Conservation (phyloP, 2,329 filamentous ascomycete genomes). For the Claviceps sp. region DNA sequence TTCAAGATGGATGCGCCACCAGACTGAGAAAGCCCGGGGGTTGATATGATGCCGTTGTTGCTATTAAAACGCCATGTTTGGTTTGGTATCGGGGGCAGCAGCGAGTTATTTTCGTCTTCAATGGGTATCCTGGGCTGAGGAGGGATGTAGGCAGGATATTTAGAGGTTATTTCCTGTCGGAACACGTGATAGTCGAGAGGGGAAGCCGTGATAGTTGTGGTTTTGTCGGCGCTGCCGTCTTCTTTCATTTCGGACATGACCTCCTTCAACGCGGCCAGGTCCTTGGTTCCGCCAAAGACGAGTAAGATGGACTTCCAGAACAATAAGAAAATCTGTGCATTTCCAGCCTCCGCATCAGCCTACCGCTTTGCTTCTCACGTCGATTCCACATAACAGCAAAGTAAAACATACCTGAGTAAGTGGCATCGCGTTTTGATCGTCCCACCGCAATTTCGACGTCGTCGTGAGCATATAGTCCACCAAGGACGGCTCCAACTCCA, state of each 20-base stretch:
- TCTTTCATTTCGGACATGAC: conserved; percentile 46
- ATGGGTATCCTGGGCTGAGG: conserved; percentile 72
- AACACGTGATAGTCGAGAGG: conserved; percentile 94
- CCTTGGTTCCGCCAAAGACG: conserved; percentile 65
- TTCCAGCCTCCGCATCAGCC: conserved; percentile 10
- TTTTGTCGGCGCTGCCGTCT: conserved; percentile 45
- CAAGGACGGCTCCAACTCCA: conserved; percentile 50
- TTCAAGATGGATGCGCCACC: conserved; percentile 72
- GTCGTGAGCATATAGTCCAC: conserved; percentile 59
- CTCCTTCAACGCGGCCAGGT: conserved; percentile 61
- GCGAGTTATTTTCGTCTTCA: conserved; percentile 80
- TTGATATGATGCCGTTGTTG: conserved; percentile 47
- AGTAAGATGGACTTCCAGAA: conserved; percentile 88
- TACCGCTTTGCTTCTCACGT: not conserved
- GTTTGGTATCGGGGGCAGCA: conserved; percentile 72
- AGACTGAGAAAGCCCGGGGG: conserved; percentile 37
- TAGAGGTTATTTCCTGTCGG: conserved; percentile 90
- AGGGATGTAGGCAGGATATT: conserved; percentile 92
- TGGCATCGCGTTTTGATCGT: conserved; percentile 47
- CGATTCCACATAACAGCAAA: not conserved
- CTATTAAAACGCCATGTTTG: conserved; percentile 50
- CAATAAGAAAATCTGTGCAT: conserved; percentile 54
- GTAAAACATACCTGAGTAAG: conserved; percentile 42
- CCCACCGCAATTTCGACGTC: conserved; percentile 58
- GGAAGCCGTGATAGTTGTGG: conserved; percentile 79